phyloP scores from a whole-genome alignment of 331 rosid species.

The Arachis monticola region DNA sequence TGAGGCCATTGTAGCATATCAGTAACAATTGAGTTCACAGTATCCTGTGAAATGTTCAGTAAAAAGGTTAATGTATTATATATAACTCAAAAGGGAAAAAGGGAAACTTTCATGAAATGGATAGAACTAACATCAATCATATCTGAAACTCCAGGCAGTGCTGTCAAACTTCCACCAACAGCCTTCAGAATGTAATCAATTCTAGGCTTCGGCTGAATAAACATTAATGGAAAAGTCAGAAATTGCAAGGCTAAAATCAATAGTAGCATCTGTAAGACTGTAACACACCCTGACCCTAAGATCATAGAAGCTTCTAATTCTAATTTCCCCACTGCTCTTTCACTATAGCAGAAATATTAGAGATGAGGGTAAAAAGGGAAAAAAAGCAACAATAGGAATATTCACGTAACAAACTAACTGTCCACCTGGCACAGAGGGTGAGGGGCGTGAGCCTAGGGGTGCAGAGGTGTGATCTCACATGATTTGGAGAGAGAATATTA shows the following conservation, averaged over 20 bases:
- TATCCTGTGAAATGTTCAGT: slow-evolving; percentile 62
- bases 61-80: slow-evolving; percentile 13
- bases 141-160: slow-evolving; percentile 95
- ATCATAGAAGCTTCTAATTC: neutral
- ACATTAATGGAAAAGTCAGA: slow-evolving; percentile 40
- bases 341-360: too few species aligned
- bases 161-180: slow-evolving; percentile 93
- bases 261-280: neutral
- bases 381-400: too few species aligned
- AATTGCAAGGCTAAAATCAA: slow-evolving; percentile 24
- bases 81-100: slow-evolving; percentile 17
- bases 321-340: too few species aligned
- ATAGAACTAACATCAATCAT: slow-evolving; percentile 81
- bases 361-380: too few species aligned
- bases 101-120: neutral
- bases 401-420: too few species aligned
- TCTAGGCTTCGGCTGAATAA: slow-evolving; percentile 85
- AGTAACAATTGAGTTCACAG: slow-evolving; percentile 73
- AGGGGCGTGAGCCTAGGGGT: too few species aligned
- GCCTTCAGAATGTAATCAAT: slow-evolving; percentile 89
- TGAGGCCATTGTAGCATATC: slow-evolving; percentile 99
- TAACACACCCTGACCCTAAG: neutral
- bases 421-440: too few species aligned
- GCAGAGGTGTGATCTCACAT: too few species aligned
- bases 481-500: too few species aligned